Percentiles rank a stretch among this genome's conserved stretches.
phyloP scores from a whole-genome alignment of 2,329 filamentous ascomycete species.

The Pseudonectria buxi region DNA sequence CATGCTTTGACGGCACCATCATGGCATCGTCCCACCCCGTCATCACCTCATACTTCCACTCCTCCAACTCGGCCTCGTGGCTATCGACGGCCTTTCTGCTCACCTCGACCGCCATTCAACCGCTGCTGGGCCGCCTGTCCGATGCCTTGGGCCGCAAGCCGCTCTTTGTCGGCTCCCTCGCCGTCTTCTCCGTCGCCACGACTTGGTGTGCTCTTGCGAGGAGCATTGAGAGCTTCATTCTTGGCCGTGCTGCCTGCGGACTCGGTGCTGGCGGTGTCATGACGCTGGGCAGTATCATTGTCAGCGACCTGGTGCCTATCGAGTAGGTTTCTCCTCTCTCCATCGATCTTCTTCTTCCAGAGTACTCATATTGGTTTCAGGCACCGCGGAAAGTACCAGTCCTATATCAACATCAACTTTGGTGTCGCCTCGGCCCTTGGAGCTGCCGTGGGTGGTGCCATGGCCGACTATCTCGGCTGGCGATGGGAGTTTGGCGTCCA shows the following conservation, averaged over 20 bases:
- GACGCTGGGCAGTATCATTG: constrained; percentile 63
- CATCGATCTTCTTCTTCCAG: constrained; percentile 4
- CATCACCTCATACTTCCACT: constrained; percentile 72
- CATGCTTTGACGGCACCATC: constrained; percentile 68
- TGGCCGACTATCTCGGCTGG: constrained; percentile 67
- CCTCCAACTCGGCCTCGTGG: constrained; percentile 76
- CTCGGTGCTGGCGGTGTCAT: constrained; percentile 67
- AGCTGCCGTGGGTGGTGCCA: constrained; percentile 61
- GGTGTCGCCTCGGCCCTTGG: constrained; percentile 54
- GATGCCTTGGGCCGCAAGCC: constrained; percentile 65
- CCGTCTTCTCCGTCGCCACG: constrained; percentile 58
- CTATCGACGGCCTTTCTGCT: constrained; percentile 72
- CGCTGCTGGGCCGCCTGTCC: constrained; percentile 65
- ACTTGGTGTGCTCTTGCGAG: constrained; percentile 62
- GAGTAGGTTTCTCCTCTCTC: constrained; percentile 38
- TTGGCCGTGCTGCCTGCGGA: constrained; percentile 64
- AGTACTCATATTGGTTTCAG: constrained; percentile 15
- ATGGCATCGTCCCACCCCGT: constrained; percentile 78
- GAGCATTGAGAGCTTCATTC: constrained; percentile 63
- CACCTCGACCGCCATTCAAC: constrained; percentile 70
- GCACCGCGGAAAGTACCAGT: constrained; percentile 63
- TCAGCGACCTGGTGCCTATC: constrained; percentile 68
- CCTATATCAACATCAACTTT: constrained; percentile 60
- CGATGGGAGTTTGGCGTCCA: constrained; percentile 64
- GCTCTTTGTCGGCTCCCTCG: constrained; percentile 57